Base-by-base conservation (phyloP, 192 early-diverging fungal genomes). In the Podila epigama region DNA sequence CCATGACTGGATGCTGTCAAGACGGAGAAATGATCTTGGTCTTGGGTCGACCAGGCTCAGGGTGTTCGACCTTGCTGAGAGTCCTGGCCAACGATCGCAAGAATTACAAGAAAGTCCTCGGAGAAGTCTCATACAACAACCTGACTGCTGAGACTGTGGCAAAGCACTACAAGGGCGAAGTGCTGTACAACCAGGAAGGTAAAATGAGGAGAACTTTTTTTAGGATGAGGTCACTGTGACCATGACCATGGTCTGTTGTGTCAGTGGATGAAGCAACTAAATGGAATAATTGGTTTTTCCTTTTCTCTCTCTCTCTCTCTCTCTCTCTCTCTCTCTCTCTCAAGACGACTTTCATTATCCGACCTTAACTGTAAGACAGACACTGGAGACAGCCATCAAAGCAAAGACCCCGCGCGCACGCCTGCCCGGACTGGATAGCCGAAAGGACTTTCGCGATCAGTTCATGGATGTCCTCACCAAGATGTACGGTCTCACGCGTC, bases 1-100 rank as follows among this genome's bases (percentile, higher is more conserved):
- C 81, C 9, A 66, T 90, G 54, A 84, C 77, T 10, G 94, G 94
- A 35, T 89, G 87, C 54, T 80, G 87, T 34, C 83, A 89, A 42
- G 88, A 89, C 11, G 92, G 94, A 32, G 91, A 95, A 61, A 87
- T 89, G 85, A 63, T 85, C 11, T 73, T 91, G 36, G 90, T 93
- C 1, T 82, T 94, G 31, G 90, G 91, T 5, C 79, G 87, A 16
- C 90, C 90, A 0, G 91, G 89, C 13, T 72, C 89, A 5, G 90
- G 91, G 13, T 90, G 89, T 68, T 89, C 88, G 52, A 88, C 88
- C 31, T 68, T 92, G 40, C 81, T 92, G 32, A 79, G 88, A 8
- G 82, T 87, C 13, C 64, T 92, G 22, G 87, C 88, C 40, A 85
- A 86, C 44, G 88, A 91, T 63, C 84, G 87, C 28, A 81, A 83